phyloP scores from a whole-genome alignment of 192 early-diverging fungal species.

The Thoreauomyces humboldtii region DNA sequence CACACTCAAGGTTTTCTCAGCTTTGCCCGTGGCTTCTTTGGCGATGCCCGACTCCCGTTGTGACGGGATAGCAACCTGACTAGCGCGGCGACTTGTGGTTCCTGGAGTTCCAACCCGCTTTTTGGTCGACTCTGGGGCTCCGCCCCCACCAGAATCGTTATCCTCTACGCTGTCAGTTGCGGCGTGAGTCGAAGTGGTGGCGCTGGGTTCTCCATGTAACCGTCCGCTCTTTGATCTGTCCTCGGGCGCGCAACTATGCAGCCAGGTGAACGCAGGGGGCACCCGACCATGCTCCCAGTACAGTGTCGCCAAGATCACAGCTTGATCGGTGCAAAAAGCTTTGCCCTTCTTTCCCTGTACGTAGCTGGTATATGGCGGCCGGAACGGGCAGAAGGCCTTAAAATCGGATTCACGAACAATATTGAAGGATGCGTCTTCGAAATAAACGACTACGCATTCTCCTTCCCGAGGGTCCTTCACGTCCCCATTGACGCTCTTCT shows the following conservation, averaged over 20 bases:
- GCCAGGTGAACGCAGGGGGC: constrained; percentile 47
- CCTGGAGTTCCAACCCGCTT: background rate
- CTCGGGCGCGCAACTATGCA: constrained; percentile 16
- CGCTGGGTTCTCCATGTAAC: background rate
- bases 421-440: constrained; percentile 59
- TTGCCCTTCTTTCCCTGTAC: constrained; percentile 40
- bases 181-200: too few species aligned
- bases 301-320: constrained; percentile 46
- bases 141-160: background rate
- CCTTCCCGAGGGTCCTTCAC: constrained; percentile 46
- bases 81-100: background rate
- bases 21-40: background rate
- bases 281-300: constrained; percentile 46
- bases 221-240: constrained; percentile 8
- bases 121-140: background rate
- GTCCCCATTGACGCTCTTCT: constrained; percentile 40
- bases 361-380: constrained; percentile 48
- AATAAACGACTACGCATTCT: constrained; percentile 61
- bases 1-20: background rate
- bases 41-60: background rate
- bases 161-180: too few species aligned
- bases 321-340: constrained; percentile 46
- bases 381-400: constrained; percentile 35
- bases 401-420: constrained; percentile 37
- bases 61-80: background rate